phyloP scores from a whole-genome alignment of 2,329 filamentous ascomycete genomes.

The Capronia americana region DNA sequence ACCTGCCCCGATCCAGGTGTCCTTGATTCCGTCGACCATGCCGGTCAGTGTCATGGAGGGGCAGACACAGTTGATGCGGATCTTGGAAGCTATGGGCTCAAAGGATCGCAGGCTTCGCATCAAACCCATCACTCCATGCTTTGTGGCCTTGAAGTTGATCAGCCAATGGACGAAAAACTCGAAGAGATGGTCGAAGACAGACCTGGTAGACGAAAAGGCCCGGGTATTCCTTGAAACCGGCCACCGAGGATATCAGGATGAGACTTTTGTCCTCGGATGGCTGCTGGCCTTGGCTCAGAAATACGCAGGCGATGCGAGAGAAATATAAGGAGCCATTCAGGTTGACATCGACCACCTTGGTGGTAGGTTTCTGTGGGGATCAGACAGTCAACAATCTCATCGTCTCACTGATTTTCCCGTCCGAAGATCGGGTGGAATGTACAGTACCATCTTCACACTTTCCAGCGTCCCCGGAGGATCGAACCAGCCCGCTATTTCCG shows the following conservation, averaged over 20 bases:
- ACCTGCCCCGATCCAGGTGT: not conserved
- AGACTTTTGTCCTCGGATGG: constrained; percentile 48
- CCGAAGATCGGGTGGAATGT: not conserved
- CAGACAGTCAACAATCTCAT: not conserved
- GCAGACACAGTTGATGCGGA: constrained; percentile 53
- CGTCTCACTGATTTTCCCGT: not conserved
- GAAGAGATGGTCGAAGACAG: too few relatives aligned
- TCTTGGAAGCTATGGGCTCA: constrained; percentile 41
- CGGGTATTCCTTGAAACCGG: constrained; percentile 57
- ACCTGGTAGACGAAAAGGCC: constrained; percentile 53
- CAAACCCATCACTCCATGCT: constrained; percentile 58
- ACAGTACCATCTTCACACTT: not conserved
- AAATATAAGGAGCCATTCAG: constrained; percentile 1
- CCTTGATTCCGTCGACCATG: constrained; percentile 45
- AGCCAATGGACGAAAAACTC: too few relatives aligned
- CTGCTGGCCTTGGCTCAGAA: constrained; percentile 5
- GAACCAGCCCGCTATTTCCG: not conserved
- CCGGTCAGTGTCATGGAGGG: constrained; percentile 51
- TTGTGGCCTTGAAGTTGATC: constrained; percentile 43
- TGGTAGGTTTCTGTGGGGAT: not conserved
- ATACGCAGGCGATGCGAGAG: not conserved
- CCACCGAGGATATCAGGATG: constrained; percentile 53
- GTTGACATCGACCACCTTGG: not conserved
- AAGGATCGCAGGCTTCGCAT: constrained; percentile 54
- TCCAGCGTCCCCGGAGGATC: not conserved